Percentiles rank a stretch among this genome's conserved stretches.
Evolutionary conservation across 495 filamentous ascomycete genomes (phyloP).

Genomic region (Lasiosphaeris hirsuta): DNA sequence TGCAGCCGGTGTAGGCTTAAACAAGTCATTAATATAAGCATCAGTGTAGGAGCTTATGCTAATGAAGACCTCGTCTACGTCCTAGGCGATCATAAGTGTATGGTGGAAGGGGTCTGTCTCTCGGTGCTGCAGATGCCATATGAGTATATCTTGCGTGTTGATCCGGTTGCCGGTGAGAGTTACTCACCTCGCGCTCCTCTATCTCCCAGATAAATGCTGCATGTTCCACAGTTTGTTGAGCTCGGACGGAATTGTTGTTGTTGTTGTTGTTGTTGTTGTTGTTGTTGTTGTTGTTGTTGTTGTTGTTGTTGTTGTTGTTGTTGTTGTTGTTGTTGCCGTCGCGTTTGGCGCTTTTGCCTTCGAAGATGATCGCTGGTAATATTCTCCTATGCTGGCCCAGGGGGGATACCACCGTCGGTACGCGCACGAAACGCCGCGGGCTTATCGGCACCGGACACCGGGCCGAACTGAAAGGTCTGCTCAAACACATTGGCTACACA

Average conservation of each 20-base stretch:
- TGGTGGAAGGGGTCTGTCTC: not conserved
- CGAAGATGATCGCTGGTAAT: not conserved
- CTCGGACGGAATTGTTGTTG: not conserved
- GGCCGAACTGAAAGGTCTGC: not conserved
- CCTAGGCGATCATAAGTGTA: conserved; percentile 1
- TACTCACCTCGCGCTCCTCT: not conserved
- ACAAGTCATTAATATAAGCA: not conserved
- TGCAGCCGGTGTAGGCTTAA: not conserved
- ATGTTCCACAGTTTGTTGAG: not conserved
- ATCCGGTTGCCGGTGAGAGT: too few relatives aligned
- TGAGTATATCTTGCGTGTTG: not conserved
- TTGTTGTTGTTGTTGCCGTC: too few relatives aligned
- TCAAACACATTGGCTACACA: not conserved
- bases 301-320: too few relatives aligned
- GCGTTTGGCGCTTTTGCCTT: not conserved
- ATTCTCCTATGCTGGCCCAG: not conserved
- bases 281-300: not conserved
- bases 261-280: not conserved
- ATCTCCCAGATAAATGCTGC: not conserved
- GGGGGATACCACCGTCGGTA: not conserved
- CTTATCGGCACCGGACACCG: not conserved
- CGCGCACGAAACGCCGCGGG: not conserved
- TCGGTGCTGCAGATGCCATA: not conserved
- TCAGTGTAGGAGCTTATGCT: not conserved
- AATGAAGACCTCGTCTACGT: not conserved